Conservation (phyloP, 1,284 basidiomycete genomes). For the Peniophora sp. region DNA sequence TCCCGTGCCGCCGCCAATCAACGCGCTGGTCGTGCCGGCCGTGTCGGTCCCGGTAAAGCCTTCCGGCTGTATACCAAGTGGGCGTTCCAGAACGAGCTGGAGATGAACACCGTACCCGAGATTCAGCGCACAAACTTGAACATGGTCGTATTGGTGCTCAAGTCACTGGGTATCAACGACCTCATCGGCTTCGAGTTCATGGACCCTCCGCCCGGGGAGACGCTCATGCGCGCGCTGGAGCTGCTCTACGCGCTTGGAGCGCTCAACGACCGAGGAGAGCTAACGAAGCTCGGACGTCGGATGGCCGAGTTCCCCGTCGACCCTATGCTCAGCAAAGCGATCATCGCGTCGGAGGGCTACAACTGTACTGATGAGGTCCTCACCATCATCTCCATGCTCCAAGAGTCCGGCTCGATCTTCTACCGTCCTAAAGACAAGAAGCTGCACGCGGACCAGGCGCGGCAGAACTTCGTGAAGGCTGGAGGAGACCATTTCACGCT, state of each 20-base stretch:
- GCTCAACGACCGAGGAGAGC: conserved; percentile 90
- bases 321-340: conserved; percentile 94
- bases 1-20: conserved; percentile 97
- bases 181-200: conserved; percentile 99
- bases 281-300: conserved; percentile 90
- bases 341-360: conserved; percentile 92
- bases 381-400: conserved; percentile 96
- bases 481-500: conserved; percentile 99
- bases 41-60: conserved; percentile 97
- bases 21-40: conserved; percentile 92
- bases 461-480: conserved; percentile 90
- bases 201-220: conserved; percentile 97
- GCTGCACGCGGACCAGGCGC: conserved; percentile 90
- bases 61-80: conserved; percentile 97
- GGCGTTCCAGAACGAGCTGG: conserved; percentile 93
- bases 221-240: conserved; percentile 93
- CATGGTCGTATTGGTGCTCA: conserved; percentile 92
- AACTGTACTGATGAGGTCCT: conserved; percentile 96
- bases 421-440: conserved; percentile 98
- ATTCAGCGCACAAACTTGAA: conserved; percentile 97
- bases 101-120: conserved; percentile 95
- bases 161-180: conserved; percentile 95
- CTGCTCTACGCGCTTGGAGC: conserved; percentile 93
- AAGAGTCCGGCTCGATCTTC: conserved; percentile 91
- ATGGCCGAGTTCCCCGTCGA: conserved; percentile 99